Evolutionary conservation across 805 yeast genomes (phyloP).

Genomic region (Teunomyces barrocoloradensis): DNA sequence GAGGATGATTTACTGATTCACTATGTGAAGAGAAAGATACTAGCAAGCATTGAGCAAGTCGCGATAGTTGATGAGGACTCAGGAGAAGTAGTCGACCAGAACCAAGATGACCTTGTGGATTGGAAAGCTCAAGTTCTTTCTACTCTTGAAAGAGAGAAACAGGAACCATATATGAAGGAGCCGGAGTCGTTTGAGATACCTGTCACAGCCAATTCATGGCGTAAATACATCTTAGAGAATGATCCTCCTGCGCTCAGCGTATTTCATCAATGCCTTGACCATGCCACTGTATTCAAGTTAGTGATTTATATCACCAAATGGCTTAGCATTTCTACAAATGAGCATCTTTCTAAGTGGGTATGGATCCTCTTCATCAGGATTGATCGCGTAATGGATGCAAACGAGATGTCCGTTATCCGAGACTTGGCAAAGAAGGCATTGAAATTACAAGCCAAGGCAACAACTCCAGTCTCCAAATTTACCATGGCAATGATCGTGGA

Average conservation of each 20-base stretch:
- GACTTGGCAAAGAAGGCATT: constrained; percentile 39
- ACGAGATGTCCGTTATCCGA: constrained; percentile 33
- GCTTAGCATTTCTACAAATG: constrained; percentile 31
- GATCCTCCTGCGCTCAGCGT: constrained; percentile 26
- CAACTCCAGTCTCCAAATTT: constrained; percentile 15
- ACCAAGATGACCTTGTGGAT: background rate
- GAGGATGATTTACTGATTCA: constrained; percentile 18
- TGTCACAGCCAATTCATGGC: constrained; percentile 29
- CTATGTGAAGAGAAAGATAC: constrained; percentile 1
- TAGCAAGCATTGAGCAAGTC: background rate
- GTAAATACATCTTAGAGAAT: constrained; percentile 24
- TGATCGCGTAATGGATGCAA: constrained; percentile 33
- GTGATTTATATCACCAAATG: constrained; percentile 35
- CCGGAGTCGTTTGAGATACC: constrained; percentile 14
- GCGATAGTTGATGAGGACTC: constrained; percentile 4
- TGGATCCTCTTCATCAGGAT: constrained; percentile 32
- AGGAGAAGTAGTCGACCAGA: constrained; percentile 1
- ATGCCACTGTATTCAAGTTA: constrained; percentile 32
- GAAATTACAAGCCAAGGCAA: constrained; percentile 19
- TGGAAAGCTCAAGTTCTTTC: background rate
- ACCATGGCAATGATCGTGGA: constrained; percentile 32
- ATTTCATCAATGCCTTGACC: constrained; percentile 22
- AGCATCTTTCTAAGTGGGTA: constrained; percentile 34
- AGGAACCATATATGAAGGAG: background rate
- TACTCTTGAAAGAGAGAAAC: background rate